phyloP scores from a whole-genome alignment of 1,284 basidiomycete species.

The Vanrija sp. region DNA sequence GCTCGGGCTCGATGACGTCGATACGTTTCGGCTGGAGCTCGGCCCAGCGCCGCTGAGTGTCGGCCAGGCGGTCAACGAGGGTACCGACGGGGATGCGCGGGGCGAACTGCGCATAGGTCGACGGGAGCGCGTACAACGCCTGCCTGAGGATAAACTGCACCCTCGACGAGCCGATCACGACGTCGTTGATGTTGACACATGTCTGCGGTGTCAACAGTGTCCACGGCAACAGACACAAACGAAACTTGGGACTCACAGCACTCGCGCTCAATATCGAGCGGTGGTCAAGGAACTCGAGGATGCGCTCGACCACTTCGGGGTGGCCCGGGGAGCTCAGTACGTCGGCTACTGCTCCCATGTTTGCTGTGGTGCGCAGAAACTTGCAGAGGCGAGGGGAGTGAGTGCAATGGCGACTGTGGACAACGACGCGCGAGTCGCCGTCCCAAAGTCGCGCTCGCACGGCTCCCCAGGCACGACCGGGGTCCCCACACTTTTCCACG shows the following conservation, averaged over 20 bases:
- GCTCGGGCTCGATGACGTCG: neutral
- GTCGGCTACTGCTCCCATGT: neutral
- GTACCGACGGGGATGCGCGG: neutral
- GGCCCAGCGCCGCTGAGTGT: neutral
- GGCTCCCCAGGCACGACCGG: no score
- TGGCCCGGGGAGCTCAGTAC: neutral
- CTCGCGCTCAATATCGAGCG: neutral
- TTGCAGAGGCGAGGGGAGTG: no score
- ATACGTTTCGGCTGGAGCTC: neutral
- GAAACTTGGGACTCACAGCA: neutral
- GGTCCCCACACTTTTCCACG: no score
- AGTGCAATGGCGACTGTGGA: no score
- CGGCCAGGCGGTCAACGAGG: neutral
- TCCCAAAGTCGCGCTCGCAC: no score
- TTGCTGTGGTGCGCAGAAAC: neutral
- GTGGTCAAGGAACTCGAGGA: neutral
- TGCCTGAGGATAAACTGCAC: neutral
- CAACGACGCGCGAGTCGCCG: no score
- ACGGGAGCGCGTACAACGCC: neutral
- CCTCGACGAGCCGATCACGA: neutral
- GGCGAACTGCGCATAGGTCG: neutral
- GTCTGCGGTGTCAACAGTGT: neutral
- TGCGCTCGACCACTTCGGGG: neutral
- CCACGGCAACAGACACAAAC: no score
- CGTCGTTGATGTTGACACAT: neutral